Evolutionary conservation across 2,329 filamentous ascomycete species (phyloP).

Genomic region (Alternaria gaisen): DNA sequence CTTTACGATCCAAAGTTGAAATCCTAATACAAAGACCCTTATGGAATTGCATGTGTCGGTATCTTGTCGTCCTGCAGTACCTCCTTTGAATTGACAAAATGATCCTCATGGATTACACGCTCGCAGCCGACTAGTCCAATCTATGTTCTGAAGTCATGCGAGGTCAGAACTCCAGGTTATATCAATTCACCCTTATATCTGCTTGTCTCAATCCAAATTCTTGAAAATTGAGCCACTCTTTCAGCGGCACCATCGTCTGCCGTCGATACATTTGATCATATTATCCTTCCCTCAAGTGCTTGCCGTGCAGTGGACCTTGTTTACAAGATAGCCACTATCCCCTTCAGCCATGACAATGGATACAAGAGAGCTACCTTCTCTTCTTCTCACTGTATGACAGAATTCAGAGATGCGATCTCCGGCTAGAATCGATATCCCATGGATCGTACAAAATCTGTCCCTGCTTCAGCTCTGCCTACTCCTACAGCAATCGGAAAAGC

Average conservation of each 20-base stretch:
- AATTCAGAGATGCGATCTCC: not conserved
- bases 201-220: not conserved
- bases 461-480: too few species aligned
- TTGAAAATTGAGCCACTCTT: not conserved
- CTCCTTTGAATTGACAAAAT: too few species aligned
- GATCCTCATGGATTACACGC: not conserved
- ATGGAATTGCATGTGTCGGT: not conserved
- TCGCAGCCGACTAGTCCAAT: not conserved
- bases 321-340: not conserved
- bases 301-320: not conserved
- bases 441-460: too few species aligned
- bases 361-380: not conserved
- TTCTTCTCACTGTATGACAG: not conserved
- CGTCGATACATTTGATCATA: not conserved
- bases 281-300: not conserved
- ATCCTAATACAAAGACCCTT: not conserved
- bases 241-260: not conserved
- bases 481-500: not conserved
- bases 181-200: not conserved
- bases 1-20: not conserved
- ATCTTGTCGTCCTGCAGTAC: not conserved
- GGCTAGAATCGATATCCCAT: not conserved
- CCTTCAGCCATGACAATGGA: not conserved
- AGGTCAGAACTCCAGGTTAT: not conserved
- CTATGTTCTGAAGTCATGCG: not conserved